Evolutionary conservation across 2,329 filamentous ascomycete genomes (phyloP), one percentile per base, ranked within the genome.

Genomic region (Venturiaceae sp.): DNA sequence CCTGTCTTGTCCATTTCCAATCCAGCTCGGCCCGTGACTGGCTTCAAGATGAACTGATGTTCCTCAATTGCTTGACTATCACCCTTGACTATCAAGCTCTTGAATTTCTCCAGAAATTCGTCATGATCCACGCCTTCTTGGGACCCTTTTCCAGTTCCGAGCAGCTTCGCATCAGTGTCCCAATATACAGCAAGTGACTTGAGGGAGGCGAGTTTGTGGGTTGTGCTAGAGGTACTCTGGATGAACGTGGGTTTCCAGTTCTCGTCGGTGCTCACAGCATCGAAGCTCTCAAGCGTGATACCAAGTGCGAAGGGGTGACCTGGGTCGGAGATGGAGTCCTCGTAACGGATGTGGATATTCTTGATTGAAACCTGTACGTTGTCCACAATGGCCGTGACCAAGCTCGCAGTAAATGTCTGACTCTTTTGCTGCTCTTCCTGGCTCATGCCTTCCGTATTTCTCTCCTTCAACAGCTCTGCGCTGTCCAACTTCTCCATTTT

Each of bases 401-500:
- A 75, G 70, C 92, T 97, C 66, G 95, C 87, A 3, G 92, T 96
- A 68, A 99, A 99, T 72, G 90, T 96, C 77, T 99, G 92, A 71
- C 89, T 96, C 75, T 95, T 95, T 73, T 96, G 88, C 72, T 97
- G 90, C 70, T 99, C 94, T 71, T 99, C 94, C 64, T 86, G 85
- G 68, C 88, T 95, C 80, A 97, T 86, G 50, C 92, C 92, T 70
- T 96, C 92, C n/a, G 87, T 85, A 62, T 88, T 95, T 56, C 88
- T 83, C 69, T 97, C 92, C 71, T 95, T 95, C 63, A 99, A 77
- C 63, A 99, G 77, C 74, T 99, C 94, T 1, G 94, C 94, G 64
- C 90, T 95, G 71, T 99, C 94, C 6, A 99, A 82, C 74, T 96
- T 96, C 74, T 99, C 94, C 84, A 99, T 95, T 77, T 99, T 99